These are phyloP conservation scores for Cutaneotrichosporon sp. DNA, from an alignment of 1,284 basidiomycete genomes.

Conservation along the genomic window DNA sequence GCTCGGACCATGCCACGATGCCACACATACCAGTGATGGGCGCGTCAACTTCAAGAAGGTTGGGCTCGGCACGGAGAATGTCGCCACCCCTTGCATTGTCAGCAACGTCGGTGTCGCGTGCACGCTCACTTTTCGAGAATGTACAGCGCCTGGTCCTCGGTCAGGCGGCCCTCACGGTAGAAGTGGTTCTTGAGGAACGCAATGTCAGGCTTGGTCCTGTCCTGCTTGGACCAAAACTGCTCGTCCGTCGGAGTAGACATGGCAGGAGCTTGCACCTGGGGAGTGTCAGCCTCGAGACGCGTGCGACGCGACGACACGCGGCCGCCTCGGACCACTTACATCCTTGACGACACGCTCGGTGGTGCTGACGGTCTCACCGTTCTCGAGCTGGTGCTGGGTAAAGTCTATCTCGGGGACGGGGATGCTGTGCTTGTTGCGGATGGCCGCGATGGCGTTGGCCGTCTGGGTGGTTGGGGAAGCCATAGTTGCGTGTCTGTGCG, in stretches of 20 bases:
- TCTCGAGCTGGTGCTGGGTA: conserved; percentile 80
- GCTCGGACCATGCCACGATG: conserved; percentile 15
- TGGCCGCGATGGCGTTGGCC: conserved; percentile 44
- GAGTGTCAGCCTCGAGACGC: too few relatives aligned
- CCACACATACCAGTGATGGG: conserved; percentile 76
- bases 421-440: conserved; percentile 43
- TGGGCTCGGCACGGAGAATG: conserved; percentile 72
- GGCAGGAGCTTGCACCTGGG: conserved; percentile 87
- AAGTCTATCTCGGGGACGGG: conserved; percentile 71
- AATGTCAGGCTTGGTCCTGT: conserved; percentile 84
- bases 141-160: conserved; percentile 82
- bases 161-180: conserved; percentile 87
- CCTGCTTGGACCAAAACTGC: conserved; percentile 83
- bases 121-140: conserved; percentile 69
- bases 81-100: conserved; percentile 56
- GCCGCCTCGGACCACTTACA: conserved; percentile 31
- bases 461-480: conserved; percentile 40
- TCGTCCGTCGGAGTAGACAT: conserved; percentile 86
- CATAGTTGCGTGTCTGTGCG: conserved; percentile 18
- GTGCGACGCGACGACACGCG: too few relatives aligned
- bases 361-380: conserved; percentile 70
- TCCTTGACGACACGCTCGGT: conserved; percentile 50
- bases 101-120: conserved; percentile 6
- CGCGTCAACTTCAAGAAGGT: conserved; percentile 84
- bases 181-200: conserved; percentile 99